Percentiles rank a stretch among this genome's conserved stretches.
These are phyloP conservation scores for Chenopodium album DNA, from an alignment of 148 eudicot species.

Conservation along the genomic window DNA sequence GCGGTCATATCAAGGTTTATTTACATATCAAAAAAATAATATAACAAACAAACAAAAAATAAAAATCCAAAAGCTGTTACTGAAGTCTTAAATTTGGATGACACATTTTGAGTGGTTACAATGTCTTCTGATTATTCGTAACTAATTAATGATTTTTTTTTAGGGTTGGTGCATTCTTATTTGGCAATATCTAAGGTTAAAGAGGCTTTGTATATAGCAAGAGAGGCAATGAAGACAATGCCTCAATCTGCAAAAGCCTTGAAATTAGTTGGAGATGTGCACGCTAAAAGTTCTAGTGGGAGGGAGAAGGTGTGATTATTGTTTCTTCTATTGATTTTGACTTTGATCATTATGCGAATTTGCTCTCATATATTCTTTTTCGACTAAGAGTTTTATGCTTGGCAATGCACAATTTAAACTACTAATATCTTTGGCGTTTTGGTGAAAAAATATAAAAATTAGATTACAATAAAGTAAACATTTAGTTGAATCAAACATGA, in stretches of 20 bases:
- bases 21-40: not conserved
- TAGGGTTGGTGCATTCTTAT: conserved; percentile 92
- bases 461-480: too few relatives aligned
- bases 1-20: conserved; percentile 91
- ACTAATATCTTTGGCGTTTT: too few relatives aligned
- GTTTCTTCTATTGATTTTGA: not conserved
- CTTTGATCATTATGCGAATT: not conserved
- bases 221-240: conserved; percentile 98
- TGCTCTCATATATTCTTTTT: not conserved
- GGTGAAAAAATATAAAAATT: too few relatives aligned
- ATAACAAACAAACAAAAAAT: too few relatives aligned
- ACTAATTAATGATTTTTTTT: not conserved
- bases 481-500: too few relatives aligned
- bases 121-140: not conserved
- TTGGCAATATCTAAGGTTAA: conserved; percentile 84
- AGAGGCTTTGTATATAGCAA: conserved; percentile 86
- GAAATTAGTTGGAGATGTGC: conserved; percentile 96
- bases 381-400: too few relatives aligned
- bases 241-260: conserved; percentile 94
- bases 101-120: not conserved
- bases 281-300: conserved; percentile 82
- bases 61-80: not conserved
- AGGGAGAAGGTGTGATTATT: conserved; percentile 72
- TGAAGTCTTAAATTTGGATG: not conserved
- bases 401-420: too few relatives aligned